Conservation (phyloP, 164 flowering plant genomes). For the Cinnamomum chago region DNA sequence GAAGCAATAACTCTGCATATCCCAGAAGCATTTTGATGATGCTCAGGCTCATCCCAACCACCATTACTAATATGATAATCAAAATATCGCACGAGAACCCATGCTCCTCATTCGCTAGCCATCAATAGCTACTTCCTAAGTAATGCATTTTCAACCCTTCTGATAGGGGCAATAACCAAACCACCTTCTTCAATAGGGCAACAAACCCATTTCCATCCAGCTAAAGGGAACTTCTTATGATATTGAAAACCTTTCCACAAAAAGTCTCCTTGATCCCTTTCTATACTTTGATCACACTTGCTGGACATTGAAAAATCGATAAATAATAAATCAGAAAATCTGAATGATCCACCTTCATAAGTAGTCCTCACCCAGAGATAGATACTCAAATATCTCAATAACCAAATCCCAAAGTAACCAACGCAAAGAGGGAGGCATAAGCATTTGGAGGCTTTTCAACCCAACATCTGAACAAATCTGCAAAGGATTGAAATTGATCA, state of each 20-base stretch:
- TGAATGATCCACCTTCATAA: background rate
- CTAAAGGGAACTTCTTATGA: background rate
- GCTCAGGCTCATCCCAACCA: too few relatives aligned
- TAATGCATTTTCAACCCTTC: background rate
- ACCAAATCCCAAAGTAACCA: background rate
- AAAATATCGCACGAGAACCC: too few relatives aligned
- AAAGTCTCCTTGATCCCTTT: background rate
- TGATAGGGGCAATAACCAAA: background rate
- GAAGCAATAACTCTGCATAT: too few relatives aligned
- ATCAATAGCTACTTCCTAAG: background rate
- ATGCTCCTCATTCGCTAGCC: background rate
- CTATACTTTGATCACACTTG: background rate
- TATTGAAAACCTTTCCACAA: background rate
- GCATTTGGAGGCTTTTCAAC: too few relatives aligned
- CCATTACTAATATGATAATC: too few relatives aligned
- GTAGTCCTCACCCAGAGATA: background rate
- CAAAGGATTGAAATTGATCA: too few relatives aligned
- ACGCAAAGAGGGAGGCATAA: too few relatives aligned
- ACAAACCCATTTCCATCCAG: background rate
- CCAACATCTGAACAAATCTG: too few relatives aligned
- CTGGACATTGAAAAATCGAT: background rate
- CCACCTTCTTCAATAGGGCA: background rate
- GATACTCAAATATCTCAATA: background rate
- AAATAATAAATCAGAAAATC: background rate
- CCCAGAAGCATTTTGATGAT: too few relatives aligned